Conservation (phyloP, 345 rosid genomes). For the Dipteronia sinensis region DNA sequence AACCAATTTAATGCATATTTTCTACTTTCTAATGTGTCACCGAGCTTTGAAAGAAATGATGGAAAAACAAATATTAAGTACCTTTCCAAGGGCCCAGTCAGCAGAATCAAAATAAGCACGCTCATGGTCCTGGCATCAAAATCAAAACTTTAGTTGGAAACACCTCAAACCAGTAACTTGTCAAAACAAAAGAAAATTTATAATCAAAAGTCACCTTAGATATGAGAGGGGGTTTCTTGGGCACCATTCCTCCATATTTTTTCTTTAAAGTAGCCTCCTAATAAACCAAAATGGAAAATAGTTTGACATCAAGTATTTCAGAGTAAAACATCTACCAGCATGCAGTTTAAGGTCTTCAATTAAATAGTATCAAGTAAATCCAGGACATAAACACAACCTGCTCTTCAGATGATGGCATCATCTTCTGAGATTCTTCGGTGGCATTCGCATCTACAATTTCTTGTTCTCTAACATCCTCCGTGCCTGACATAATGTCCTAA, state of each 20-base stretch:
- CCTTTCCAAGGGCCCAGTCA: conserved; percentile 99
- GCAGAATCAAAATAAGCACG: conserved; percentile 99
- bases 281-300: conserved; percentile 16
- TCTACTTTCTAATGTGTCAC: conserved; percentile 2
- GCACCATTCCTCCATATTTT: conserved; percentile 93
- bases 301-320: background rate
- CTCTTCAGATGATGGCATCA: conserved; percentile 61
- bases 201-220: conserved; percentile 63
- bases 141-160: conserved; percentile 14
- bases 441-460: conserved; percentile 47
- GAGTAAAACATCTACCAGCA: background rate
- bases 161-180: conserved; percentile 5
- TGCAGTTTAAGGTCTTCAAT: conserved; percentile 9
- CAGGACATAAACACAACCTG: conserved; percentile 48
- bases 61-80: conserved; percentile 27
- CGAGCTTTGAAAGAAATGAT: conserved; percentile 6
- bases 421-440: conserved; percentile 36
- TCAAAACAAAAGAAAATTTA: conserved; percentile 1
- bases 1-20: conserved; percentile 14
- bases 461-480: conserved; percentile 55
- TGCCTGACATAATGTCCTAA: conserved; percentile 44
- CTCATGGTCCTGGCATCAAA: conserved; percentile 77
- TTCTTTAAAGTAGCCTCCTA: conserved; percentile 82
- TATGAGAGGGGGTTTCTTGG: conserved; percentile 98
- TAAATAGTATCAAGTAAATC: background rate